These are phyloP conservation scores for Solanum dulcamara DNA, from an alignment of 257 asterid species.

Conservation along the genomic window DNA sequence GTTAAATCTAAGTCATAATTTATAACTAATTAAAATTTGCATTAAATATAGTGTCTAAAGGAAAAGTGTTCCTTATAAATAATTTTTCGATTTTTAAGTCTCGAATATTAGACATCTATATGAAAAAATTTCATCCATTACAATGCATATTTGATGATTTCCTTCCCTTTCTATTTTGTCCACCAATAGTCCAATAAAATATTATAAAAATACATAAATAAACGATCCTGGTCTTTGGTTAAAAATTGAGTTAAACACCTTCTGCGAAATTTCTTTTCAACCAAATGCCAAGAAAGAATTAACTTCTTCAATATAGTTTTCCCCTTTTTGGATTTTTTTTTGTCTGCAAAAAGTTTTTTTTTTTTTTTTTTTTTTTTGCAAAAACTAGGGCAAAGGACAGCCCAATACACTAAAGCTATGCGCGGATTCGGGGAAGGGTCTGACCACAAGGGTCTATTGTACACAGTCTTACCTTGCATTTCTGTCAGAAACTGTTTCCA, in stretches of 20 bases:
- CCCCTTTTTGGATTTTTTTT: not conserved
- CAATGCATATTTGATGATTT: not conserved
- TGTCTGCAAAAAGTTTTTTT: not conserved
- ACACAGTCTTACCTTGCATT: too few species aligned
- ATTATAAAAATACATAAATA: not conserved
- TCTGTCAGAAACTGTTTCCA: too few species aligned
- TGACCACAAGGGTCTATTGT: too few species aligned
- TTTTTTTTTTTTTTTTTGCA: not conserved
- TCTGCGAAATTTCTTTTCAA: not conserved
- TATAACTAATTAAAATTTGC: too few species aligned
- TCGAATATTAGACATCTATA: fast-evolving
- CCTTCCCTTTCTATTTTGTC: not conserved
- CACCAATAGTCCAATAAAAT: not conserved
- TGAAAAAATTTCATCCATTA: not conserved
- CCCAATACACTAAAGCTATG: too few species aligned
- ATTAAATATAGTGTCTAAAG: too few species aligned
- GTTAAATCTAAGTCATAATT: too few species aligned
- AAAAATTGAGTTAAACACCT: not conserved
- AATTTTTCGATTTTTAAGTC: not conserved
- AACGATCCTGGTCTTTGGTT: not conserved
- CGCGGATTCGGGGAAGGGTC: too few species aligned
- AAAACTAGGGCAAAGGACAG: too few species aligned
- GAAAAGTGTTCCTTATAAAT: fast-evolving
- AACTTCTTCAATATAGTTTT: not conserved
- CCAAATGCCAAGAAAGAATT: not conserved